Conservation (phyloP, 129 eudicot genomes). For the Mikania micrantha region DNA sequence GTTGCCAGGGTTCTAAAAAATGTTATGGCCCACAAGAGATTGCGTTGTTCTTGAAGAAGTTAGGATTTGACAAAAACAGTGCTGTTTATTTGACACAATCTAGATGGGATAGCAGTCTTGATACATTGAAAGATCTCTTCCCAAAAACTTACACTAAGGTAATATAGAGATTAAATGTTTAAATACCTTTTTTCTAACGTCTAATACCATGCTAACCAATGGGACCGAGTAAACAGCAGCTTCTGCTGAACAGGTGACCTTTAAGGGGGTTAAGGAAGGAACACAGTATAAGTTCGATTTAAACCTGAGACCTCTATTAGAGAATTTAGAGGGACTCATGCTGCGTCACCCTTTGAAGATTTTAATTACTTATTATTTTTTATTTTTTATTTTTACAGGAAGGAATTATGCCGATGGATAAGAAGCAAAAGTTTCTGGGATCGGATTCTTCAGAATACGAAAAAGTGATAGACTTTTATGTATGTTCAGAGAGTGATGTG, state of each 20-base stretch:
- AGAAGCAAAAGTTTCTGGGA: constrained; percentile 53
- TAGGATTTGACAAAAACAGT: constrained; percentile 71
- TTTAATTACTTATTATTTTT: too few relatives aligned
- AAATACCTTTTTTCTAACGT: constrained; percentile 6
- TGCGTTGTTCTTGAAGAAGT: constrained; percentile 65
- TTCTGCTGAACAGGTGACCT: too few relatives aligned
- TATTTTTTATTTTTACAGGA: constrained; percentile 46
- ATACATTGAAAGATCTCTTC: constrained; percentile 66
- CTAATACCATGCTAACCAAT: too few relatives aligned
- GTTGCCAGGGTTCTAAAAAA: constrained; percentile 77
- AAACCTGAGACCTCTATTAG: too few relatives aligned
- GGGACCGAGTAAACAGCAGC: too few relatives aligned
- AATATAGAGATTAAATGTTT: not conserved
- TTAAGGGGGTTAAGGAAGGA: too few relatives aligned
- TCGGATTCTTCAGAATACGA: constrained; percentile 61
- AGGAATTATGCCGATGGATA: constrained; percentile 76
- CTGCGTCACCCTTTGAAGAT: too few relatives aligned
- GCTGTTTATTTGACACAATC: constrained; percentile 83
- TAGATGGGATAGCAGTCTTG: constrained; percentile 87
- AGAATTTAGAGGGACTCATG: too few relatives aligned
- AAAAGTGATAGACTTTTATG: constrained; percentile 77
- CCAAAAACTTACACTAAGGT: constrained; percentile 96
- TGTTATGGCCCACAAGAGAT: constrained; percentile 75
- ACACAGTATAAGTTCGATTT: too few relatives aligned
- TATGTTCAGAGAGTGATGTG: constrained; percentile 70